Evolutionary conservation across 768 basidiomycete species (phyloP).

Genomic region (Phlebiopsis flavidoalba): DNA sequence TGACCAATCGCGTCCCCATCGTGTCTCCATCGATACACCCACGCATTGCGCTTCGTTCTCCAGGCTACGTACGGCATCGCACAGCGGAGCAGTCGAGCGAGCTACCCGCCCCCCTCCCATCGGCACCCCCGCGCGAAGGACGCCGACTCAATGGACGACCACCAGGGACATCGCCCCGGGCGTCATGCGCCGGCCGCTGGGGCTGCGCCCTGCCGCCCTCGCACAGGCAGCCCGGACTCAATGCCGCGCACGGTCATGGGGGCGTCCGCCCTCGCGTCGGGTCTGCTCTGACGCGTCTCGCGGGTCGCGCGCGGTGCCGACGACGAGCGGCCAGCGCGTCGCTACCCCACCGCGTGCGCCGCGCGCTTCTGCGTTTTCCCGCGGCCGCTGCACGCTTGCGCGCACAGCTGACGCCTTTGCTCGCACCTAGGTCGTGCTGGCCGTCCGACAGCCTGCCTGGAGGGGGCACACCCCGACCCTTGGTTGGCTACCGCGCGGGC

Average conservation of each 20-base stretch:
- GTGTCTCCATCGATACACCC: neutral
- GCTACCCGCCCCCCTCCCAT: neutral
- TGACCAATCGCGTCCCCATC: neutral
- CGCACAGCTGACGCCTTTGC: neutral
- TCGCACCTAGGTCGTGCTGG: neutral
- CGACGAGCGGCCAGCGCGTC: too few species aligned
- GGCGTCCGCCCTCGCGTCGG: neutral
- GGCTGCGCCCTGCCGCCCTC: neutral
- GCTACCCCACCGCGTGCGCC: neutral
- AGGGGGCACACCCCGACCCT: neutral
- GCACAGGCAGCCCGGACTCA: neutral
- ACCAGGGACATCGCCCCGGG: neutral
- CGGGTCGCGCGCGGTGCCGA: neutral
- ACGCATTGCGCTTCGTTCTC: neutral
- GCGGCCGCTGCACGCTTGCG: too few species aligned
- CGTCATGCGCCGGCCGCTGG: too few species aligned
- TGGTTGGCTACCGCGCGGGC: neutral
- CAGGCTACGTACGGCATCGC: neutral
- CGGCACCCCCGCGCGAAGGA: neutral
- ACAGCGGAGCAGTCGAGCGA: neutral
- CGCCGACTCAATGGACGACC: neutral
- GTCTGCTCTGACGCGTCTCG: too few species aligned
- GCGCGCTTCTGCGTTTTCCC: neutral
- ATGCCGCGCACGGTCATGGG: neutral
- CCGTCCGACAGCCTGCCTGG: too few species aligned